A percentile compares a stretch with the other conserved stretches of the same genome.
These are phyloP conservation scores for Zasmidium angulare DNA, from an alignment of 2,329 filamentous ascomycete species.

Conservation along the genomic window DNA sequence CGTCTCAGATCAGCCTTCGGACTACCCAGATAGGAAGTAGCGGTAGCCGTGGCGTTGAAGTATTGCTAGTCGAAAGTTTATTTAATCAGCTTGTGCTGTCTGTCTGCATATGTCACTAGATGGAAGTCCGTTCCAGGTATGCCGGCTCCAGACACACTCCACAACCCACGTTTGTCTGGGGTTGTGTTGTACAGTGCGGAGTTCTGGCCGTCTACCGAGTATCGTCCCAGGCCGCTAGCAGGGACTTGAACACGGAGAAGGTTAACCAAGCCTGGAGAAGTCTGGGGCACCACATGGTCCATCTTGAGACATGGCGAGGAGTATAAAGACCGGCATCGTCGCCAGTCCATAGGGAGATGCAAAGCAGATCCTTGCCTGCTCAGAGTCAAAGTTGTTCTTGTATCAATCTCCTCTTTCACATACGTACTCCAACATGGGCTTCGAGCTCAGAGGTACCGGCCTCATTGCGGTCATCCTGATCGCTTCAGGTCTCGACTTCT, in stretches of 20 bases:
- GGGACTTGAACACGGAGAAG: background rate
- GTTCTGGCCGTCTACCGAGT: background rate
- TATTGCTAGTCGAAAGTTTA: background rate
- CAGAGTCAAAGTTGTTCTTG: background rate
- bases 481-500: conserved; percentile 31
- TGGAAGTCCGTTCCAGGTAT: background rate
- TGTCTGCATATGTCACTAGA: background rate
- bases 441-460: conserved; percentile 25
- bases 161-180: background rate
- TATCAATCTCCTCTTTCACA: background rate
- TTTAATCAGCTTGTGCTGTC: no score
- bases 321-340: background rate
- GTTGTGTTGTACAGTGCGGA: background rate
- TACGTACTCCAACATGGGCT: background rate
- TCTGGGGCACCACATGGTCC: background rate
- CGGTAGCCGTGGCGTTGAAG: background rate
- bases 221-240: background rate
- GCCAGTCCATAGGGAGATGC: background rate
- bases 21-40: background rate
- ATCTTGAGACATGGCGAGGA: background rate
- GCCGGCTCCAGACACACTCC: background rate
- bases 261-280: background rate
- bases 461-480: conserved; percentile 29
- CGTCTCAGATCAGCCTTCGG: background rate
- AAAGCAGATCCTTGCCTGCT: background rate